Percentiles rank a stretch among this genome's conserved stretches.
Conservation (phyloP, 805 yeast genomes). For the Kurtzmaniella cleridarum region DNA sequence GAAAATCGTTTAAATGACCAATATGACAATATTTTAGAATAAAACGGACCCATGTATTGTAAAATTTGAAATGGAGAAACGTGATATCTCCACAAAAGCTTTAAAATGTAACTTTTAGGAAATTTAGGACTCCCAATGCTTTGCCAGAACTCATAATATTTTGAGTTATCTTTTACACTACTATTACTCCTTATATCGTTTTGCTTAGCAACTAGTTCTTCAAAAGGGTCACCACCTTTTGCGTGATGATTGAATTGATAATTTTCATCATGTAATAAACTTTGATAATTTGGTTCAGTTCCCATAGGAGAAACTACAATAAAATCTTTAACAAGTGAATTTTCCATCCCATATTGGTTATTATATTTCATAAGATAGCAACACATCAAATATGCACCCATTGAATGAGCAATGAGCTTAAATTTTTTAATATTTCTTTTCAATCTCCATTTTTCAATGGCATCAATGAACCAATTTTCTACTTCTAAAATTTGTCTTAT, state of each 20-base stretch:
- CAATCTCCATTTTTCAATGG: constrained; percentile 32
- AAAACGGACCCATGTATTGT: constrained; percentile 34
- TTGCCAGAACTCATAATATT: constrained; percentile 22
- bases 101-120: constrained; percentile 26
- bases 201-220: constrained; percentile 21
- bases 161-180: background rate
- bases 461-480: constrained; percentile 39
- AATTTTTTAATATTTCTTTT: constrained; percentile 18
- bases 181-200: background rate
- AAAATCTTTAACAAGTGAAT: constrained; percentile 16
- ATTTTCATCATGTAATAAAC: constrained; percentile 26
- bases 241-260: constrained; percentile 31
- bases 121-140: constrained; percentile 32
- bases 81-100: constrained; percentile 33
- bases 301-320: constrained; percentile 40
- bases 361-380: constrained; percentile 38
- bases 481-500: constrained; percentile 27
- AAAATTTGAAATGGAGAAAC: constrained; percentile 35
- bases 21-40: constrained; percentile 33
- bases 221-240: constrained; percentile 29
- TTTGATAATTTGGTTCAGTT: constrained; percentile 31
- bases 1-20: constrained; percentile 38
- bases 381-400: constrained; percentile 38
- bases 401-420: constrained; percentile 34
- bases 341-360: constrained; percentile 9